Evolutionary conservation across 73 alveolate genomes (phyloP).

Genomic region (Stentor coeruleus): DNA sequence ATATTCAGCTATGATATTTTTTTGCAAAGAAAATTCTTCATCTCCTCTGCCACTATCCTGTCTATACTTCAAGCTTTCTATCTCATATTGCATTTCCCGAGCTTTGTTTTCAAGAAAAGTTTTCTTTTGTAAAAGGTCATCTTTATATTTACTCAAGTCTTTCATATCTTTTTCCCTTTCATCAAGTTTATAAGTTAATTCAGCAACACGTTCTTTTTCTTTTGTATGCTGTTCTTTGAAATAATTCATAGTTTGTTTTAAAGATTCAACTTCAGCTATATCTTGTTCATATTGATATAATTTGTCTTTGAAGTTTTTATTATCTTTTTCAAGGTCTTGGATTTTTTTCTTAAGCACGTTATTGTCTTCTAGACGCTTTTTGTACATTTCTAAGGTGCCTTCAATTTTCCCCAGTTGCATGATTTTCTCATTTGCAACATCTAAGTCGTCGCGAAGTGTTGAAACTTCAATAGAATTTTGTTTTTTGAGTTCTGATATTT

Average conservation of each 20-base stretch:
- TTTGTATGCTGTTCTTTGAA: constrained; percentile 2
- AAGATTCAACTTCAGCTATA: background rate
- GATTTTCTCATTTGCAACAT: background rate
- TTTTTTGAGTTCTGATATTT: constrained; percentile 7
- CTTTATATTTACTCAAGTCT: background rate
- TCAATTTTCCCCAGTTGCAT: constrained; percentile 12
- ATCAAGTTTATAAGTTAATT: background rate
- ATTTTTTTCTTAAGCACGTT: background rate
- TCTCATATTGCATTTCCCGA: background rate
- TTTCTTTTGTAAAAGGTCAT: background rate
- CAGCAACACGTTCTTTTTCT: constrained; percentile 15
- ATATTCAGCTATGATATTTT: background rate
- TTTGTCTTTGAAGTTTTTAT: background rate
- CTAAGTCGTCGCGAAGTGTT: background rate
- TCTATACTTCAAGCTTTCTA: background rate
- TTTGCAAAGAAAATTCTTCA: background rate
- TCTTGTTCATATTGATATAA: background rate
- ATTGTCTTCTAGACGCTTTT: constrained; percentile 22
- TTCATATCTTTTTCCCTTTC: background rate
- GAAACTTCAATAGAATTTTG: background rate
- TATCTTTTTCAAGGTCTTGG: constrained; percentile 17
- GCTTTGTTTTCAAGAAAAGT: background rate
- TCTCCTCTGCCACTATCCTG: background rate
- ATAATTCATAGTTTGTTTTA: constrained; percentile 7
- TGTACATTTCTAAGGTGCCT: constrained; percentile 3